Evolutionary conservation across 1,139 yeast species (phyloP), one percentile per base, ranked within the genome.

Genomic region (Zygoascus meyerae): DNA sequence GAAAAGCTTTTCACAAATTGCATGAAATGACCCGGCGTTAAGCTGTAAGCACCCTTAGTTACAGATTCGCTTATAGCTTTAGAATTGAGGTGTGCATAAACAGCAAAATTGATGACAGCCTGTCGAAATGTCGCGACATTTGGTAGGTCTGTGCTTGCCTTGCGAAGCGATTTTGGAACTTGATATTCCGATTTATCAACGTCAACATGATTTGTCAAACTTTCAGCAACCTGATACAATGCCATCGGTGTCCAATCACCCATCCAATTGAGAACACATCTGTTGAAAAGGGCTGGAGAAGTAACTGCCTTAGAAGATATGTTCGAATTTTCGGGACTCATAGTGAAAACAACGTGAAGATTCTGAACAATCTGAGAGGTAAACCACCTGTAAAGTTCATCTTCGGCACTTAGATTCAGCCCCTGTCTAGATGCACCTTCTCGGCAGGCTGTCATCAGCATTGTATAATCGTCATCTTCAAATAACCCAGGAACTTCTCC

Each of bases 401-500:
- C 85, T n/a, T 77, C 74, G 0, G 84, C 68, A 55, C 84, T 94
- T 28, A 86, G 64, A 31, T 80, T 64, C 5, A 81, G 62, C 0
- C 95, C 95, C 44, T 77, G 79, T 2, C 75, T 61, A 40, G 74
- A 74, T 0, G 86, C 75, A 42, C 78, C 80, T 26, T 80, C 83
- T 18, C 72, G 66, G 52, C 95, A 82, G 1, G 75, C 59, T 1
- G 67, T 67, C 72, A 86, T 71, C 45, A 89, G 65, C 2, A 72
- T 54, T 0, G 70, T 67, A 45, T 69, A 74, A 11, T 86, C 90
- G 10, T 86, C 95, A 0, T 81, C 92, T 54, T 80, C 87, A 63
- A 86, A 92, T 16, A 92, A 68, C 2, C 96, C 97, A 0, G 97
- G 97, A 18, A 89, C 77, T 56, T 90, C 97, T 0, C 96, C 86